Base-by-base conservation (phyloP, 2,329 filamentous ascomycete genomes). In the Pleurostoma richardsiae region DNA sequence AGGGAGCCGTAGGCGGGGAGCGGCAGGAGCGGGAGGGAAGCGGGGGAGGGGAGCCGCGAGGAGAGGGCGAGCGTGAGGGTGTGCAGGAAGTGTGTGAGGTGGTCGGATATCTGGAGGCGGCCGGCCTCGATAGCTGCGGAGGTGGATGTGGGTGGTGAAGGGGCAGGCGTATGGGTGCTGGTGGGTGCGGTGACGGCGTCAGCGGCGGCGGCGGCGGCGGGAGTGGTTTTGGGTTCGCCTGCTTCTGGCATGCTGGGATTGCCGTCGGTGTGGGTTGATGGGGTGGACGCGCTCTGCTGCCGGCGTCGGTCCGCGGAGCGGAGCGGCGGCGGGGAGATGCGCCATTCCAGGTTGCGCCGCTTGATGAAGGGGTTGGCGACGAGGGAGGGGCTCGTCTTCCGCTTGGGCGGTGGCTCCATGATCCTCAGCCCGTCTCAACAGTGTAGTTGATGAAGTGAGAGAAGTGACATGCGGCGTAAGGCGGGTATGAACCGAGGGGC, bases 341-440 rank as follows among this genome's bases (percentile, higher is more conserved):
- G 43, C 72, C 72, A 76, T 54, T 65, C 52, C 5, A 73, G 60
- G 49, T 76, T 75, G 27, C 61, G 60, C 50, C 67, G 72, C 56
- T 76, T 76, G 50, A 74, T 66, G 49, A 73, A 70, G 1, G 72
- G 71, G 43, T 74, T 75, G 3, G 65, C 50, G 6, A 74, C 67
- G 43, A 74, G 54, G 27, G 56, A 51, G 2, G 64, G 62, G 45
- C 62, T 65, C 31, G 40, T 30, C n/a, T 30, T 43, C 29, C 42
- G 29, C 48, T 47, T 26, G 54, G 33, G 8, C 33, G 33, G 33
- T 19, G 19, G 19, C 19, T 19, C 19, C 19, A 19, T 19, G 19
- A 19, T 19, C 19, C 19, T 19, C 19, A 19, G 19, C 19, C 19
- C 19, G 19, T 19, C 19, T 19, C 19, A 19, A 19, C 19, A 19